Evolutionary conservation across 2,329 filamentous ascomycete genomes (phyloP), one percentile per base, ranked within the genome.

Genomic region (Shiraia bambusicola): DNA sequence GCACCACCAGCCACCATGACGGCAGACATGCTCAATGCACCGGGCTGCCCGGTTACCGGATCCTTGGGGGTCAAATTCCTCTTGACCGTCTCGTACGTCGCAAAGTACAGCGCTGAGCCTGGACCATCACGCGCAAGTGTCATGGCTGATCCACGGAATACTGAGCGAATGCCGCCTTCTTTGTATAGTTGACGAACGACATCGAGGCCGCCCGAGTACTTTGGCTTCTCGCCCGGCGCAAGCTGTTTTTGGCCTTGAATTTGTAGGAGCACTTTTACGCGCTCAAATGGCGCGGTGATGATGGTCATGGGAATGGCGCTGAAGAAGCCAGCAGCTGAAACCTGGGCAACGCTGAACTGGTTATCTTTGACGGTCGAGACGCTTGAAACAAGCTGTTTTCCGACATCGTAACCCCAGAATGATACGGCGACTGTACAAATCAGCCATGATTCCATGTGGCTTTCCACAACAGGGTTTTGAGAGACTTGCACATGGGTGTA

Each of bases 211-310:
- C 91, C 91, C 31, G 78, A 80, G 78, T 97, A 97, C 64, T 88
- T 89, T 12, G 90, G 91, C 72, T 95, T 94, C 75, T 96, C 87
- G 63, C 91, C 92, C 0, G 91, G 88, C 1, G 84, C 83, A 28
- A 93, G 84, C 38, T 79, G 74, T 72, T 91, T 90, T 72, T 96
- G 90, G 63, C 90, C 91, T 73, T 97, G 93, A 56, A 97, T 94
- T 71, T 98, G 93, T 1, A 98, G 84, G 51, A 98, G 90, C 41
- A 98, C 92, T 74, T 98, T 98, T 59, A 98, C 90, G 63, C 93
- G 92, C 79, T 98, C 93, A 69, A 98, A 97, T 47, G 93, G 93
- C 4, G 93, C 93, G n/a, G 93, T 97, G 75, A 98, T 96, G 71
- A 88, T 73, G 3, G 93, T 98, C 89, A 95, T 95, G 62, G 93